Base-by-base conservation (phyloP, 2,329 filamentous ascomycete genomes). In the Apiospora kogelbergensis region DNA sequence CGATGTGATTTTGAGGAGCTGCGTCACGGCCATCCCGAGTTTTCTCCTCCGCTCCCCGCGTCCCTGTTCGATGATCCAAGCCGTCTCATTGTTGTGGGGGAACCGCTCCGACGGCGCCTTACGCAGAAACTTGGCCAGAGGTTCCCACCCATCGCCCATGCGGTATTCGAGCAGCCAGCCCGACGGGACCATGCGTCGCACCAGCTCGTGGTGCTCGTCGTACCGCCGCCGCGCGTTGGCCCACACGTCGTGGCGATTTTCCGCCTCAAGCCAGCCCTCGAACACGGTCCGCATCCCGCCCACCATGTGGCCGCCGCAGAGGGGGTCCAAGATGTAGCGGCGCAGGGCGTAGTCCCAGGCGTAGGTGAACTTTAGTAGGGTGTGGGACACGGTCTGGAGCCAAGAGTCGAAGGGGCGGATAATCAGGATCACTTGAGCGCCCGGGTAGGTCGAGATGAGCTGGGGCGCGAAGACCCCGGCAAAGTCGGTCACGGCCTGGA, bases 341-440 rank as follows among this genome's bases (percentile, higher is more conserved):
- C 33, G 33, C 20, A 63, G 20, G 20, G 60, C 20, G 33, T 37
- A 41, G 33, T 37, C 60, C 60, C 33, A 41, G 0, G 33, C 60
- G 6, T 37, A 63, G 4, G 48, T 40, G 6, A 24, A 22, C 11
- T 24, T 24, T 3, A 67, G 37, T 9, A 67, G 24, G 11, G 37
- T 44, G 20, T 24, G n/a, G 17, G 42, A 37, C 22, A 67, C 44
- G 66, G 71, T 74, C 64, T 71, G 65, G 72, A 72, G 73, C 76
- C 76, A 77, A 24, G 72, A 70, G 17, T 72, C 73, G 9, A 73
- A 74, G 63, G 76, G 74, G 20, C 76, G 73, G 1, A 71, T 72
- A 5, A 78, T 78, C 70, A 77, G 78, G 24, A 84, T 78, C 17
- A 83, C 80, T 46, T 78, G 79, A 13, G 82, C 81, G 42, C 82